Conservation (phyloP, 108 stramenopile species). For the Cyclotella atomus region DNA sequence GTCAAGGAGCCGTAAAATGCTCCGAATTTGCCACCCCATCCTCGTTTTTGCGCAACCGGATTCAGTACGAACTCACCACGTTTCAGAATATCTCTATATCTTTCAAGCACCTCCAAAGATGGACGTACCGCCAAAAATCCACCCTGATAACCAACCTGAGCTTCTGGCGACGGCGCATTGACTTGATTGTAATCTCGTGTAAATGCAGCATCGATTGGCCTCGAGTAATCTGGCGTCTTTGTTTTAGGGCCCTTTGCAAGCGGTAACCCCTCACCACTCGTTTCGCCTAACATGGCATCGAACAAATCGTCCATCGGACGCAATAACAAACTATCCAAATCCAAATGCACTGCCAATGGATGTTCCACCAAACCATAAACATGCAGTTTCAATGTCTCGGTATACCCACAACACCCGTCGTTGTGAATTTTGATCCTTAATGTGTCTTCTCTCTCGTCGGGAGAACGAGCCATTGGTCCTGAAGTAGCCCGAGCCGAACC, state of each 20-base stretch:
- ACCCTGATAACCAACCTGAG: constrained; percentile 82
- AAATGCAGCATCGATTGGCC: constrained; percentile 66
- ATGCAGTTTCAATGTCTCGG: constrained; percentile 79
- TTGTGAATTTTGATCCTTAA: constrained; percentile 28
- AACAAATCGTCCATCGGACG: constrained; percentile 64
- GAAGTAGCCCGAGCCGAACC: constrained; percentile 19
- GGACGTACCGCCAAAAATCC: constrained; percentile 89
- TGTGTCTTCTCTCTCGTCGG: constrained; percentile 24
- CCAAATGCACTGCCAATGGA: constrained; percentile 52
- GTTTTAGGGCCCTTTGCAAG: constrained; percentile 31
- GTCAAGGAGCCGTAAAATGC: constrained; percentile 78
- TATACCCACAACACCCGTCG: constrained; percentile 79
- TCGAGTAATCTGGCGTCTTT: constrained; percentile 32
- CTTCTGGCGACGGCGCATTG: constrained; percentile 42
- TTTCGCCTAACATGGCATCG: constrained; percentile 50
- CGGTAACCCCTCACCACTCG: neutral
- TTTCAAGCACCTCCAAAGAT: constrained; percentile 63
- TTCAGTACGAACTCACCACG: constrained; percentile 64
- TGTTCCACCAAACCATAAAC: constrained; percentile 67
- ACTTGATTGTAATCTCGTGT: constrained; percentile 80
- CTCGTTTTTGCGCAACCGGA: constrained; percentile 20
- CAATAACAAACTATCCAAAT: constrained; percentile 56
- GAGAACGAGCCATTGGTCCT: constrained; percentile 22
- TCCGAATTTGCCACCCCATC: constrained; percentile 81
- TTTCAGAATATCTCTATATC: constrained; percentile 65